Base-by-base conservation (phyloP, 768 basidiomycete genomes). In the Podaxis sp. region DNA sequence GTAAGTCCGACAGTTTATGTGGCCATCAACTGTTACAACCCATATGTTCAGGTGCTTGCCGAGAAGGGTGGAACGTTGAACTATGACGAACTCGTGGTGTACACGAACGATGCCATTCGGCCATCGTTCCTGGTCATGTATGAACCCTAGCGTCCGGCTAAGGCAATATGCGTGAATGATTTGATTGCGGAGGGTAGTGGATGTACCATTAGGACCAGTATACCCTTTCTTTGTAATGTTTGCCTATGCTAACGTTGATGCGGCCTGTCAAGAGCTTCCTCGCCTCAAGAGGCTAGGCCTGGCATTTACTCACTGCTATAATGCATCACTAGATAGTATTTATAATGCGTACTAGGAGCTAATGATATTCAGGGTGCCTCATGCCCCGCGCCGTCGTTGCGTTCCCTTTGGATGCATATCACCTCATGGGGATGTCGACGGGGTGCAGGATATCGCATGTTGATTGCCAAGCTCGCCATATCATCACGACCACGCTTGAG, bases 41-140 rank as follows among this genome's bases (percentile, higher is more conserved):
- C 36, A 17, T 30, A n/a, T 41, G 22, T 59, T 11, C 63, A 89
- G 87, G 86, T 89, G 28, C 77, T 90, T 48, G 88, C 85, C 5
- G 88, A 90, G 74, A 82, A 82, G 61, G 87, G 87, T 15, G 86
- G 84, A 30, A 82, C 81, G 53, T 72, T 90, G 38, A 89, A 90
- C 66, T 86, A 90, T 52, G 89, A 90, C 67, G 89, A 90, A 67
- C 72, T 89, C 26, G 82, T 90, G 8, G 87, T 90, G 30, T 90
- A 90, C 67, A 75, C 77, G 48, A 87, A 90, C 71, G 86, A 90
- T 62, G 89, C 89, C 1, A 88, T 90, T 56, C 75, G 88, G 44
- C 88, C 89, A 3, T 87, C 88, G 15, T 90, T 86, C 69, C 76
- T 90, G 38, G 84, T 90, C 28, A 80, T 89, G 73, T 90, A 89